Evolutionary conservation across 352 stramenopile genomes (phyloP).

Genomic region (Globisporangium solare): DNA sequence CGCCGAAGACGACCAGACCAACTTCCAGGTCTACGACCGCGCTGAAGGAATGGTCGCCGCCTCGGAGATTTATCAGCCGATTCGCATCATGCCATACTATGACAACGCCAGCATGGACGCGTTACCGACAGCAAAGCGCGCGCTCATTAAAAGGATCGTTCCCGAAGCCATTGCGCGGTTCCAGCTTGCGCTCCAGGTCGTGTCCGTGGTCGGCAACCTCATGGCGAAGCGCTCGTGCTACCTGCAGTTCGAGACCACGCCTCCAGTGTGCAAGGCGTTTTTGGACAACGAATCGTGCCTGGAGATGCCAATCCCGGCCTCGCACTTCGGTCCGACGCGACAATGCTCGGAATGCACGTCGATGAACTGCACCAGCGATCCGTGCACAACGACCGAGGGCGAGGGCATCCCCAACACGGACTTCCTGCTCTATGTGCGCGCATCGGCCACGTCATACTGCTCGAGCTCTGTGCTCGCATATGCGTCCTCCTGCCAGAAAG

Average conservation of each 20-base stretch:
- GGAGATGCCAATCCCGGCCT: constrained; percentile 64
- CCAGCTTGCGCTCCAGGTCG: constrained; percentile 39
- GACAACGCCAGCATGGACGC: constrained; percentile 41
- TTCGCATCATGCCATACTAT: constrained; percentile 67
- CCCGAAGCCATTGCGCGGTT: constrained; percentile 66
- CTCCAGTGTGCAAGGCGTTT: constrained; percentile 50
- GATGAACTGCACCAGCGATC: constrained; percentile 31
- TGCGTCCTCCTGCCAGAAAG: constrained; percentile 75
- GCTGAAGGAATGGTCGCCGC: constrained; percentile 21
- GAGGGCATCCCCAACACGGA: constrained; percentile 45
- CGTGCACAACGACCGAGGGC: constrained; percentile 26
- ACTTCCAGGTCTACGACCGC: constrained; percentile 35
- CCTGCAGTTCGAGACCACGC: constrained; percentile 48
- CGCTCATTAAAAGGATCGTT: constrained; percentile 50
- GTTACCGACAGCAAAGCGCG: constrained; percentile 29
- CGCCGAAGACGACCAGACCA: constrained; percentile 11
- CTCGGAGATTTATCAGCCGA: constrained; percentile 28
- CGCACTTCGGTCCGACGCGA: constrained; percentile 51
- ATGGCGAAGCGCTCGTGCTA: constrained; percentile 57
- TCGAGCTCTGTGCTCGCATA: constrained; percentile 55
- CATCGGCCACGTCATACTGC: constrained; percentile 47
- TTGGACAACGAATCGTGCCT: constrained; percentile 50
- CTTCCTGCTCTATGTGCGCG: constrained; percentile 71
- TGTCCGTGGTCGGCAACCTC: constrained; percentile 61
- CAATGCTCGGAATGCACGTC: constrained; percentile 42